Conservation (phyloP, 768 basidiomycete species). For the Guyanaporus albipodus region DNA sequence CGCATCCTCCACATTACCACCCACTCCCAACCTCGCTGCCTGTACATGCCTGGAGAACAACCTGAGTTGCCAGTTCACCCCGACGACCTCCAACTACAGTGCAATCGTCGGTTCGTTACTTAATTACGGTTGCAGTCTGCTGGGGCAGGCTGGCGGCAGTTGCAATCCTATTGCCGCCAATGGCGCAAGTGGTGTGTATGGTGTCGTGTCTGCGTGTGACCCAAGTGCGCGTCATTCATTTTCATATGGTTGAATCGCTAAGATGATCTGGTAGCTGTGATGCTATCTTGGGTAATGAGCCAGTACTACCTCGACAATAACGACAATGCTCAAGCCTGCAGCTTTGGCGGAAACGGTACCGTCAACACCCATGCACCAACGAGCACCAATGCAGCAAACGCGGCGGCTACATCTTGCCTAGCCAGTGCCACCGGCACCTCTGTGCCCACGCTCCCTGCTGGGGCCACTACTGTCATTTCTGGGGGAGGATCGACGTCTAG, state of each 20-base stretch:
- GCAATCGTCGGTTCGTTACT: conserved; percentile 57
- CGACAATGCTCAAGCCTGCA: conserved; percentile 60
- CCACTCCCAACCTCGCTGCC: conserved; percentile 77
- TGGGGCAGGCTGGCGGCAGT: conserved; percentile 55
- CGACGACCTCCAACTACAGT: conserved; percentile 55
- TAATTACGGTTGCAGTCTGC: conserved; percentile 61
- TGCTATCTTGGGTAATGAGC: conserved; percentile 81
- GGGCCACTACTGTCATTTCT: conserved; percentile 19
- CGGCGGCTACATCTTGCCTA: conserved; percentile 65
- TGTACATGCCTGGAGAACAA: conserved; percentile 70
- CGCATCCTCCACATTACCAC: conserved; percentile 69
- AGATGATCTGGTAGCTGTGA: conserved; percentile 47
- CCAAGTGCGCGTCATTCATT: conserved; percentile 54
- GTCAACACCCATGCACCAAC: conserved; percentile 57
- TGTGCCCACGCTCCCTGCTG: conserved; percentile 50
- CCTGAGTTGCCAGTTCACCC: conserved; percentile 73
- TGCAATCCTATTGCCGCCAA: conserved; percentile 71
- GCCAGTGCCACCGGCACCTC: conserved; percentile 60
- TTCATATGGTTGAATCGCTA: background rate
- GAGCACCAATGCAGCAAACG: conserved; percentile 42
- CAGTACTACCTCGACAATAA: conserved; percentile 66
- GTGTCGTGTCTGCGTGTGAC: conserved; percentile 71
- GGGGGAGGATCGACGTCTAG: conserved; percentile 23
- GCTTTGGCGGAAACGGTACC: conserved; percentile 82
- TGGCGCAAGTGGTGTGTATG: conserved; percentile 74